Conservation (phyloP, 2,329 filamentous ascomycete species). For the Ustulina deusta region DNA sequence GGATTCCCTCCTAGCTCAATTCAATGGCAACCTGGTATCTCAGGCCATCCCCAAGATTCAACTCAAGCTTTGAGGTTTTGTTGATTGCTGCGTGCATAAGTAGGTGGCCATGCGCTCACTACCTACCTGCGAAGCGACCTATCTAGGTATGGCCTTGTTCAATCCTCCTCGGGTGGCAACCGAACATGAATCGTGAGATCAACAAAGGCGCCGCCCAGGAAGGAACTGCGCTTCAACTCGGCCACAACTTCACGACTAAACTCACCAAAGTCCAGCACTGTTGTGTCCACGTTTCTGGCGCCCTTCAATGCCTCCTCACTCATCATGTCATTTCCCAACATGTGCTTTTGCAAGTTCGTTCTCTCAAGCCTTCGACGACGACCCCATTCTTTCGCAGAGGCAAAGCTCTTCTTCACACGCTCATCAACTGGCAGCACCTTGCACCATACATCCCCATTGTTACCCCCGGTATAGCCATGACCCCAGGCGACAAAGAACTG, state of each 20-base stretch:
- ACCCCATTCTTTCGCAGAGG: not conserved
- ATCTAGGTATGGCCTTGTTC: not conserved
- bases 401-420: not conserved
- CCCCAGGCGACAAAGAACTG: constrained; percentile 20
- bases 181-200: constrained; percentile 3
- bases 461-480: not conserved
- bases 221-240: not conserved
- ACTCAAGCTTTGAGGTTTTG: no score
- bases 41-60: no score
- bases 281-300: not conserved
- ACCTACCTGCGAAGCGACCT: no score
- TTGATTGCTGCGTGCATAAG: no score
- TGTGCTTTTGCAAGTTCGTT: not conserved
- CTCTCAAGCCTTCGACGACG: not conserved
- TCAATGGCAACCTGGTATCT: no score
- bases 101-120: no score
- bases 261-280: not conserved
- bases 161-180: not conserved
- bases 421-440: constrained; percentile 6
- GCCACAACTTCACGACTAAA: not conserved
- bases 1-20: no score
- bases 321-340: not conserved
- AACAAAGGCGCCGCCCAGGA: not conserved
- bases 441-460: constrained; percentile 19
- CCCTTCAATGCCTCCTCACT: not conserved